These are phyloP conservation scores for Colletotrichum navitas DNA, from an alignment of 2,329 filamentous ascomycete species.

Conservation along the genomic window DNA sequence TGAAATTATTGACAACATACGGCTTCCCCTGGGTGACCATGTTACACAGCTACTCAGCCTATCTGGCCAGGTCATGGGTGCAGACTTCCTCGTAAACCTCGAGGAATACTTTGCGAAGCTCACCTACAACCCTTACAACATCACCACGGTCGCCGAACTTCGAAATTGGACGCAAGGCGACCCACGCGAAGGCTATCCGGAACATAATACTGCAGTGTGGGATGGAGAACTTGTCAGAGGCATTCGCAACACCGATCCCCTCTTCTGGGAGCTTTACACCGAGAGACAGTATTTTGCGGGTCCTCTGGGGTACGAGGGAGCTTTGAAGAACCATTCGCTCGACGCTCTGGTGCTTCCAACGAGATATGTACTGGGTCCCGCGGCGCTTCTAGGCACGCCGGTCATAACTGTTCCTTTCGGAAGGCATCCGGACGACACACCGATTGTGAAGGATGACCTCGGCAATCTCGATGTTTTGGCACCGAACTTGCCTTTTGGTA, in stretches of 20 bases:
- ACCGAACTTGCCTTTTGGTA: conserved; percentile 70
- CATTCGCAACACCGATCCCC: background rate
- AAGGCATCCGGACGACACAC: conserved; percentile 62
- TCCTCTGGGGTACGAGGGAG: background rate
- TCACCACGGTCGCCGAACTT: conserved; percentile 64
- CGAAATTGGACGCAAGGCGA: conserved; percentile 67
- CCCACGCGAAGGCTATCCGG: conserved; percentile 67
- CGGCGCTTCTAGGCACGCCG: background rate
- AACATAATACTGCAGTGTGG: conserved; percentile 68
- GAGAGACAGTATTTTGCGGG: background rate
- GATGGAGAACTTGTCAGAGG: background rate
- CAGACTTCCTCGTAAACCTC: conserved; percentile 54
- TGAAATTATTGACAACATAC: conserved; percentile 68
- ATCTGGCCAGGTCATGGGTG: conserved; percentile 43
- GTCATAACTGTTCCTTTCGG: background rate
- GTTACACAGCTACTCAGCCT: conserved; percentile 29
- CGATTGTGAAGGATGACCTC: conserved; percentile 58
- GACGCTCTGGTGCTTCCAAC: background rate
- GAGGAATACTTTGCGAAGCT: conserved; percentile 68
- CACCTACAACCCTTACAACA: conserved; percentile 67
- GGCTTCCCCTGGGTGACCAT: conserved; percentile 58
- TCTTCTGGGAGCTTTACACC: background rate
- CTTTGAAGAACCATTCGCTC: background rate
- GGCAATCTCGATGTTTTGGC: conserved; percentile 65
- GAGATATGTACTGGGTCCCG: background rate